Evolutionary conservation across 352 stramenopile species (phyloP), one percentile per base, ranked within the genome.

Genomic region (Phytophthora tentaculata): DNA sequence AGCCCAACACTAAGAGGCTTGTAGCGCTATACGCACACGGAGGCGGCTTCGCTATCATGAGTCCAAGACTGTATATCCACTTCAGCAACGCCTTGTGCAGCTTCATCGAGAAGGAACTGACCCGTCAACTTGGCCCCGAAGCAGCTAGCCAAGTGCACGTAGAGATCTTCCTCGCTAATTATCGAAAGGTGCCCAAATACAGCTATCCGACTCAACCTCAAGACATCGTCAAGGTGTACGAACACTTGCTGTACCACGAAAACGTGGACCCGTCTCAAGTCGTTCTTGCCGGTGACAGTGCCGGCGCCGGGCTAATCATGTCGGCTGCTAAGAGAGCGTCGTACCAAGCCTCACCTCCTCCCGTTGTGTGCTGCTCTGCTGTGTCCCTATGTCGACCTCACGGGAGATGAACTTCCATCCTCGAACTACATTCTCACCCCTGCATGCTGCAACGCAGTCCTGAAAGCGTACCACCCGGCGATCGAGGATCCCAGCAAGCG

Each of bases 101-200:
- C 24, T 52, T 60, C 48, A 65, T 79, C n/a, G 48, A 69, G 45
- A 64, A 67, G 41, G 54, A 82, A 58, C 63, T 83, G 4, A 24
- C 24, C 5, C 48, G 37, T 32, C 58, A 70, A 26, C 59, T 71
- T 35, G 51, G 62, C 0, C 39, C 20, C 0, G 20, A 62, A 28
- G 49, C 39, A 2, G 55, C 49, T 2, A 37, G 19, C 17, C 61
- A 69, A 10, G 54, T 76, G 26, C 55, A 73, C 5, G 73, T 88
- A 2, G 69, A 86, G 41, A 67, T 86, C 19, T 71, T 86, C 23
- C 41, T 86, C 20, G 75, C 73, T 10, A 88, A 84, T 64, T 88
- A 86, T 52, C 77, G 67, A 39, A 86, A 86, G 49, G 56, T 71
- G 13, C 80, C 80, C n/a, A 79, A 83, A 62, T 54, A 76, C 63